phyloP scores from a whole-genome alignment of 805 yeast genomes.

The Sungouiella blattae region DNA sequence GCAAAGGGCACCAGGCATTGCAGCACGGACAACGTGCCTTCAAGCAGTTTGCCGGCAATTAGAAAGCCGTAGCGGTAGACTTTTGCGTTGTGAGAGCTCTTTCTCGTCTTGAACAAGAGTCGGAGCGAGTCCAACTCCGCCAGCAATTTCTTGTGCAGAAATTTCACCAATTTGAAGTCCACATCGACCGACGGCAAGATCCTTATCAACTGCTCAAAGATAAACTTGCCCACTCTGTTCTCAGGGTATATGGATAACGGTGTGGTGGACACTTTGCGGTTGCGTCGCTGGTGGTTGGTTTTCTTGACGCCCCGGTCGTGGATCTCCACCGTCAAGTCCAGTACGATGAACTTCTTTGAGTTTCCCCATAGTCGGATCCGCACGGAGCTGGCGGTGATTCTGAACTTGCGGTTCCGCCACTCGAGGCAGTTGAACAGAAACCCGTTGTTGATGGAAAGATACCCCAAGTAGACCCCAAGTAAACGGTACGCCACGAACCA shows the following conservation, averaged over 20 bases:
- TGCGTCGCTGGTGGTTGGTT: not conserved
- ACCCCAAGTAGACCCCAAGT: slow-evolving; percentile 31
- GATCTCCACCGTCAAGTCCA: slow-evolving; percentile 18
- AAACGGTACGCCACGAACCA: slow-evolving; percentile 32
- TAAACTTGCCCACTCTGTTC: too few species aligned
- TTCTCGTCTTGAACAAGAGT: not conserved
- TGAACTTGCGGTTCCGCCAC: slow-evolving; percentile 10
- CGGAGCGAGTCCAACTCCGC: slow-evolving; percentile 4
- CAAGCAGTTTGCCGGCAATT: not conserved
- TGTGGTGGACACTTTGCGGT: not conserved
- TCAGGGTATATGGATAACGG: slow-evolving; percentile 10
- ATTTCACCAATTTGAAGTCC: slow-evolving; percentile 5
- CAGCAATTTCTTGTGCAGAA: not conserved
- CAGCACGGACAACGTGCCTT: not conserved
- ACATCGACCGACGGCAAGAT: slow-evolving; percentile 4
- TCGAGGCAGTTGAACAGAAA: slow-evolving; percentile 31
- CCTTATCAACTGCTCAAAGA: not conserved
- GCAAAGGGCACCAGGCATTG: not conserved
- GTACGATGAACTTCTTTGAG: slow-evolving; percentile 27
- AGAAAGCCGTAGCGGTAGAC: not conserved
- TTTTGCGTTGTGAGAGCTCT: not conserved
- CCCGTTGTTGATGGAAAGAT: slow-evolving; percentile 36
- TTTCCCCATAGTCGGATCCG: slow-evolving; percentile 40
- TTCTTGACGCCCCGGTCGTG: not conserved
- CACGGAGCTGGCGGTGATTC: slow-evolving; percentile 19